Conservation (phyloP, 148 eudicot species). For the Amaranthus cruentus region DNA sequence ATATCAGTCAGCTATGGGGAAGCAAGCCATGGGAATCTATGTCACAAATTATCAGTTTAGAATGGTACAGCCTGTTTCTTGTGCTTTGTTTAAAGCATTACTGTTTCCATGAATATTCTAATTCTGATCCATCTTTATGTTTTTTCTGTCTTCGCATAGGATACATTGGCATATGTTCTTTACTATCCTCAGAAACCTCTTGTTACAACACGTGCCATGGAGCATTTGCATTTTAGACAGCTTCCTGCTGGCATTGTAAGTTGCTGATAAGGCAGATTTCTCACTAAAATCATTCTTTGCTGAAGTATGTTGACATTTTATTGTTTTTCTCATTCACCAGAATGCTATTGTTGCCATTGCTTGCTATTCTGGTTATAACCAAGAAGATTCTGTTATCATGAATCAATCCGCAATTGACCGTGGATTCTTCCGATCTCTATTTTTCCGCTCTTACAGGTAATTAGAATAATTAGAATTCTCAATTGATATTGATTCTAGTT, state of each 20-base stretch:
- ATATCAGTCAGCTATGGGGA: conserved; percentile 99
- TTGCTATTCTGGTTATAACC: conserved; percentile 97
- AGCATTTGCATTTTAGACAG: conserved; percentile 95
- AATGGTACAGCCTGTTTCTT: conserved; percentile 48
- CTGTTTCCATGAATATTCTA: not conserved
- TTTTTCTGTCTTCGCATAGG: conserved; percentile 37
- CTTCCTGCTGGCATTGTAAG: conserved; percentile 96
- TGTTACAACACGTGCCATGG: conserved; percentile 99
- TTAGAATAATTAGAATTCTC: not conserved
- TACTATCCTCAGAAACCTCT: conserved; percentile 99
- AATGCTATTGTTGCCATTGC: conserved; percentile 96
- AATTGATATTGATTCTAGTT: not conserved
- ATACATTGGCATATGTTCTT: conserved; percentile 93
- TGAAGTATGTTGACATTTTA: not conserved
- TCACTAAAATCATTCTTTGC: not conserved
- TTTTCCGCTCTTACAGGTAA: conserved; percentile 93
- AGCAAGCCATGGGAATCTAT: conserved; percentile 99
- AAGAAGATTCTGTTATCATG: conserved; percentile 98
- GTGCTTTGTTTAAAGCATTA: not conserved
- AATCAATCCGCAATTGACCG: conserved; percentile 96
- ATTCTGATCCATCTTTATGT: not conserved
- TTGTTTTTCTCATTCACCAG: conserved; percentile 22
- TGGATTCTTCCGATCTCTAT: conserved; percentile 87
- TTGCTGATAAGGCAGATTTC: not conserved
- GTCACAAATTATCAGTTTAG: conserved; percentile 97